Percentiles rank a stretch among this genome's conserved stretches.
These are phyloP conservation scores for Blastocystis sp. DNA, from an alignment of 352 stramenopile species.

Conservation along the genomic window DNA sequence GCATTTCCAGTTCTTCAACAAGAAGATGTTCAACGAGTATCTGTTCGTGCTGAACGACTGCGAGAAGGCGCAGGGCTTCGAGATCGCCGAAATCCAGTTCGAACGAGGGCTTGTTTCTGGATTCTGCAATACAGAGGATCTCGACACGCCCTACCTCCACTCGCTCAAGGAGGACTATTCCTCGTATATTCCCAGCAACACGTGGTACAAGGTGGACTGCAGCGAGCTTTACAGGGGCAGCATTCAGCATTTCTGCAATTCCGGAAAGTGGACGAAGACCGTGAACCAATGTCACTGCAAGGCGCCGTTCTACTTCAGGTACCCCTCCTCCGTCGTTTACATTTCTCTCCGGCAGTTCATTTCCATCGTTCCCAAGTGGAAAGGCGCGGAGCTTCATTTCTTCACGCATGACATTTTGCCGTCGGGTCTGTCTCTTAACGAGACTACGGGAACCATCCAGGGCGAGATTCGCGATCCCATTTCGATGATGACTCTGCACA, in stretches of 20 bases:
- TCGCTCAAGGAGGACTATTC: not conserved
- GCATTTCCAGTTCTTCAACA: not conserved
- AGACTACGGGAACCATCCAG: constrained; percentile 13
- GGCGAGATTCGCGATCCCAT: not conserved
- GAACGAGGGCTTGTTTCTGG: not conserved
- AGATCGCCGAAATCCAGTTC: constrained; percentile 42
- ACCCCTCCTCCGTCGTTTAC: not conserved
- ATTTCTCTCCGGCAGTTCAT: not conserved
- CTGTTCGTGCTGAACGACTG: constrained; percentile 11
- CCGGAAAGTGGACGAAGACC: constrained; percentile 34
- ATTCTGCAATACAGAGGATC: constrained; percentile 44
- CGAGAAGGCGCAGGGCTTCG: constrained; percentile 20
- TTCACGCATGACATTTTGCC: not conserved
- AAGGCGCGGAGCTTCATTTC: constrained; percentile 30
- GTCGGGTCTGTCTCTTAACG: not conserved
- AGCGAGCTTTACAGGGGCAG: not conserved
- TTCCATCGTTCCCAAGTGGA: constrained; percentile 20
- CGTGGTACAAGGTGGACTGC: constrained; percentile 32
- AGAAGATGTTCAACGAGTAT: constrained; percentile 16
- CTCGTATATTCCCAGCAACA: constrained; percentile 24
- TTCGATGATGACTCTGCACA: constrained; percentile 17
- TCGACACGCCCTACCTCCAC: not conserved
- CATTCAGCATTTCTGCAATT: constrained; percentile 29
- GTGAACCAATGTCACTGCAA: constrained; percentile 4
- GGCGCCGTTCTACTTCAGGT: not conserved